Conservation (phyloP, 352 stramenopile genomes). For the Phytophthora hibernalis region DNA sequence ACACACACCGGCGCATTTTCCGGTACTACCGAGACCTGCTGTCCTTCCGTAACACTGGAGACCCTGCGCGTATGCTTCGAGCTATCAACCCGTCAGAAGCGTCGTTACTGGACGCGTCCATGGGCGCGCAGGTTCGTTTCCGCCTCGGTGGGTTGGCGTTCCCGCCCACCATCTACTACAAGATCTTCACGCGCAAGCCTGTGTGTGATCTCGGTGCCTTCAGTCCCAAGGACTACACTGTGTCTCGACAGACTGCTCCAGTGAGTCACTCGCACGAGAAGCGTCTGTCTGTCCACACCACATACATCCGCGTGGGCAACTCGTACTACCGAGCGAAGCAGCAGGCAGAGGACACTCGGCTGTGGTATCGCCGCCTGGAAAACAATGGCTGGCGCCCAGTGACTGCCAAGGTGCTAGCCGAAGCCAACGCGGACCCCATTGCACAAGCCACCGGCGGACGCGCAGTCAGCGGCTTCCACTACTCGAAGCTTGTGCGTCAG, state of each 20-base stretch:
- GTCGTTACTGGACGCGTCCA: constrained; percentile 78
- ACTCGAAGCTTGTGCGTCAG: constrained; percentile 58
- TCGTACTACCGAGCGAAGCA: constrained; percentile 73
- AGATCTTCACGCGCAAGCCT: constrained; percentile 89
- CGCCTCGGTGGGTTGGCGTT: constrained; percentile 88
- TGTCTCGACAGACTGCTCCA: constrained; percentile 45
- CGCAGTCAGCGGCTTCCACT: constrained; percentile 41
- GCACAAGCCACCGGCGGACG: constrained; percentile 52
- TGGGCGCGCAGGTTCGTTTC: constrained; percentile 86
- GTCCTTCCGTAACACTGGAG: constrained; percentile 76
- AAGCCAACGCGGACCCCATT: constrained; percentile 68
- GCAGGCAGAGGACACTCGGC: constrained; percentile 53
- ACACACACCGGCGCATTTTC: constrained; percentile 80
- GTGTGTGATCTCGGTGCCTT: constrained; percentile 92
- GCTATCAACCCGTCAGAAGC: constrained; percentile 89
- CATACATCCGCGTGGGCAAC: constrained; percentile 78
- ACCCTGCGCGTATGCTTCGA: constrained; percentile 81
- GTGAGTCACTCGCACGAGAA: constrained; percentile 33
- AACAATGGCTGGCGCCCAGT: constrained; percentile 93
- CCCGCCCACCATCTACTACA: constrained; percentile 95
- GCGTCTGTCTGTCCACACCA: constrained; percentile 18
- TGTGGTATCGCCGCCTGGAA: constrained; percentile 90
- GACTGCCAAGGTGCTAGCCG: constrained; percentile 78
- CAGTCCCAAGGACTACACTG: constrained; percentile 90
- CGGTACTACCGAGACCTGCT: constrained; percentile 84